These are phyloP conservation scores for Melaleuca quinquenervia DNA, from an alignment of 345 rosid genomes.

Conservation along the genomic window DNA sequence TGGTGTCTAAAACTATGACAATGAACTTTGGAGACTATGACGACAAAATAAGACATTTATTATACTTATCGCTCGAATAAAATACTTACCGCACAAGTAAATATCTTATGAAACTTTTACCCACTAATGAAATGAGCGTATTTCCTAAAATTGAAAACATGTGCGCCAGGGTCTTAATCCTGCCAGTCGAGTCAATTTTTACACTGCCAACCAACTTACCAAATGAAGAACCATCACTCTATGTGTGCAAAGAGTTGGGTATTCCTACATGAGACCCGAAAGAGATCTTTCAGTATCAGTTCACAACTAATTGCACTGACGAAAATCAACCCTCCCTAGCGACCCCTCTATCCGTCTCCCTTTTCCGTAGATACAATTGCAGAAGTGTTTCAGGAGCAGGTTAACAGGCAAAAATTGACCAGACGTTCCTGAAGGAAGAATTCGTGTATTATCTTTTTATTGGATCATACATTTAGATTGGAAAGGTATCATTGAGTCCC, in stretches of 20 bases:
- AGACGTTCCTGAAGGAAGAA: neutral
- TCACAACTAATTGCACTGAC: neutral
- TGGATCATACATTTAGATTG: neutral
- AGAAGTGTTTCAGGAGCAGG: neutral
- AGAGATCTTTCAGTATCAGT: neutral
- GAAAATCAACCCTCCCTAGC: neutral
- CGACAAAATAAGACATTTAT: neutral
- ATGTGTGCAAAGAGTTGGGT: neutral
- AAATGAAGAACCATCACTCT: neutral
- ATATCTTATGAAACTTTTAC: neutral
- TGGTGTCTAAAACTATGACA: neutral
- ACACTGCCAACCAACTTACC: neutral
- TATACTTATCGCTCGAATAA: neutral
- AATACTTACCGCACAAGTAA: neutral
- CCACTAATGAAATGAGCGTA: neutral
- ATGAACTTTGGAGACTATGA: neutral
- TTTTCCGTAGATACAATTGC: neutral
- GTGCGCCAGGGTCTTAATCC: neutral
- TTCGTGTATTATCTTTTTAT: neutral
- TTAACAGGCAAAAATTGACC: neutral
- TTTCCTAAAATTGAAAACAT: neutral
- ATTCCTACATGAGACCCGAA: neutral
- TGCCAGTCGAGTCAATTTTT: neutral
- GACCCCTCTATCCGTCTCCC: neutral
- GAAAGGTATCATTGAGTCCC: neutral